These are phyloP conservation scores for Sarcocystis neurona DNA, from an alignment of 169 alveolate species.

Conservation along the genomic window DNA sequence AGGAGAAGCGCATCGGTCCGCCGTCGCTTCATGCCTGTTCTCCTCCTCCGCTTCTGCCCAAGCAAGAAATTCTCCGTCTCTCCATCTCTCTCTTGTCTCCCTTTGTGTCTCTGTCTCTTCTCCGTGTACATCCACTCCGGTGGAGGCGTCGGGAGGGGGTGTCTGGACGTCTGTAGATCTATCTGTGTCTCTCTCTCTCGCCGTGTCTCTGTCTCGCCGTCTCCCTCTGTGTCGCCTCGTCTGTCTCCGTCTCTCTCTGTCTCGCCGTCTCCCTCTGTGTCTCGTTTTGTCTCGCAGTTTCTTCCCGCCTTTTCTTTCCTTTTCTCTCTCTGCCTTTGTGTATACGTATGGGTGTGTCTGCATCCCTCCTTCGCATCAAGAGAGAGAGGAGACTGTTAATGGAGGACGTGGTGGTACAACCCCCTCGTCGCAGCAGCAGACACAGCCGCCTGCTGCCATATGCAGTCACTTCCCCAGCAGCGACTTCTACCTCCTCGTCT, in stretches of 20 bases:
- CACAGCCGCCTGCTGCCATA: too few relatives aligned
- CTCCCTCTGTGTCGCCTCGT: not conserved
- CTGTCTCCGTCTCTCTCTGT: not conserved
- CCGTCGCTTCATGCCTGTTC: too few relatives aligned
- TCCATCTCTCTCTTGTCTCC: too few relatives aligned
- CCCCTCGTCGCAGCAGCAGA: not conserved
- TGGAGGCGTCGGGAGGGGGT: not conserved
- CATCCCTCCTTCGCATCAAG: too few relatives aligned
- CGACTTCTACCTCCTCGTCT: too few relatives aligned
- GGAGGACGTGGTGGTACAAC: not conserved
- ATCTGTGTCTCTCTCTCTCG: not conserved
- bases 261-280: not conserved
- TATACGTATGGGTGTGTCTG: too few relatives aligned
- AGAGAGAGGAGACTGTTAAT: too few relatives aligned
- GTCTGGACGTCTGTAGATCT: not conserved
- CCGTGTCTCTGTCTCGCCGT: not conserved
- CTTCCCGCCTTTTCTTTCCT: too few relatives aligned
- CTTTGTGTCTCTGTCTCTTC: not conserved
- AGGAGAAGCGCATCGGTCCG: too few relatives aligned
- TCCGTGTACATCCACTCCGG: not conserved
- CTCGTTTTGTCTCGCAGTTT: not conserved
- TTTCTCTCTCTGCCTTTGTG: too few relatives aligned
- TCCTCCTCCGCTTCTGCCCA: not conserved
- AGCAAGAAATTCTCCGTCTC: too few relatives aligned
- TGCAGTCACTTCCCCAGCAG: too few relatives aligned